phyloP scores from a whole-genome alignment of 78 protist species.

The Mastigamoeba balamuthi region DNA sequence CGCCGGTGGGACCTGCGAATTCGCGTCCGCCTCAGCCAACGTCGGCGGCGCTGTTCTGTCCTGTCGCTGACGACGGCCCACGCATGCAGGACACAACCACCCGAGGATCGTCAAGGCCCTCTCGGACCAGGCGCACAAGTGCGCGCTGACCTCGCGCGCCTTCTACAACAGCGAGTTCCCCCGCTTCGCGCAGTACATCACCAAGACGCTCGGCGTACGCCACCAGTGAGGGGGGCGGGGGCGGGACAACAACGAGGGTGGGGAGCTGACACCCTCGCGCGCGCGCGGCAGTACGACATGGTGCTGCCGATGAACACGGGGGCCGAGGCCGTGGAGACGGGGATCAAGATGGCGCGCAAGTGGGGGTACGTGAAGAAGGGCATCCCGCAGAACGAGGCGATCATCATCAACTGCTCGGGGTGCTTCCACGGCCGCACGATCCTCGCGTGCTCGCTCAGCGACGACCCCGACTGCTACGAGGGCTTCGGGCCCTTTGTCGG shows the following conservation, averaged over 20 bases:
- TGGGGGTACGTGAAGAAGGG: constrained; percentile 86
- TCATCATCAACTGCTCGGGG: constrained; percentile 47
- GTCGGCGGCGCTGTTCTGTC: too few species aligned
- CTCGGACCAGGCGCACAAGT: constrained; percentile 56
- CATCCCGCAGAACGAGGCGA: constrained; percentile 72
- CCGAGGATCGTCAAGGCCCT: constrained; percentile 80
- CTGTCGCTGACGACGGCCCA: background rate
- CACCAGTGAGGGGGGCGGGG: too few species aligned
- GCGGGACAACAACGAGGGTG: too few species aligned
- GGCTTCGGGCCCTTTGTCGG: constrained; percentile 69
- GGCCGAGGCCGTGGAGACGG: constrained; percentile 93
- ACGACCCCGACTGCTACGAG: constrained; percentile 68
- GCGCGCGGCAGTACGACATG: too few species aligned
- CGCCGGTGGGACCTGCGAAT: too few species aligned
- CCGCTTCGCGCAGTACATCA: constrained; percentile 44
- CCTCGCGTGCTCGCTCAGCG: constrained; percentile 64
- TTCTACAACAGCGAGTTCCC: constrained; percentile 81
- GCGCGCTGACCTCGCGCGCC: constrained; percentile 92
- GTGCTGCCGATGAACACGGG: constrained; percentile 97
- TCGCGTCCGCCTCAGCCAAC: too few species aligned
- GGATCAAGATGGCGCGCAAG: constrained; percentile 86
- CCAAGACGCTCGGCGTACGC: constrained; percentile 66
- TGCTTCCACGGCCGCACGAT: constrained; percentile 96
- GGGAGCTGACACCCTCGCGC: too few species aligned
- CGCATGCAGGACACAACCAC: constrained; percentile 83